Evolutionary conservation across 1,139 yeast species (phyloP), one percentile per base, ranked within the genome.

Genomic region (Zygoascus hellenicus): DNA sequence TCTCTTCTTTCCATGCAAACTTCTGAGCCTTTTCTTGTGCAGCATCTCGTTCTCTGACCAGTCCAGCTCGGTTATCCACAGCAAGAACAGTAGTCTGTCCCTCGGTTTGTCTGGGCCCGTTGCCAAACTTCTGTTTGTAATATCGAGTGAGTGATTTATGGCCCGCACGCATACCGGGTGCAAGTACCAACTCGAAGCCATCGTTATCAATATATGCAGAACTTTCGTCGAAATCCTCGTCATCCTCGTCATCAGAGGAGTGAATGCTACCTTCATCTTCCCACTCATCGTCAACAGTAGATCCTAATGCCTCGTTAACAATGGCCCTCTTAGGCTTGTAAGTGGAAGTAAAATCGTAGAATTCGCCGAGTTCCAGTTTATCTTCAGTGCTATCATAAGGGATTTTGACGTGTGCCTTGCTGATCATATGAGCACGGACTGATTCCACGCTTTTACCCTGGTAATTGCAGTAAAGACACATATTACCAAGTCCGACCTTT

Each of bases 51-150:
- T 59, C 49, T 66, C 64, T 77, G 75, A 60, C 77, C 77, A 56
- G 71, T 66, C 44, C 77, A 64, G 54, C 74, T 68, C 96, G 79
- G 2, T 90, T 78, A 62, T 90, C 97, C 2, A 96, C 97, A 31
- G 97, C 95, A 61, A 87, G 76, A 28, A 92, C 83, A 0, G 97
- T 92, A 55, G 95, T 94, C 69, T 88, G 96, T 42, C 96, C 97
- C 63, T 89, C 96, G 10, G 35, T 37, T 30, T 83, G 75, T 38
- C 83, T 72, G 50, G 76, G 70, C 51, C 85, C 90, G 1, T 95
- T 95, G 48, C 82, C 80, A 56, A 87, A 69, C 62, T 83, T 81
- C 71, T 89, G 95, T 64, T 83, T 83, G 71, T 82, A 90, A 68
- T 90, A 92, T 61, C 95, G 77, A 44, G 82, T 86, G 60, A 89